These are phyloP conservation scores for Clonostachys byssicola DNA, from an alignment of 2,329 filamentous ascomycete genomes.

Conservation along the genomic window DNA sequence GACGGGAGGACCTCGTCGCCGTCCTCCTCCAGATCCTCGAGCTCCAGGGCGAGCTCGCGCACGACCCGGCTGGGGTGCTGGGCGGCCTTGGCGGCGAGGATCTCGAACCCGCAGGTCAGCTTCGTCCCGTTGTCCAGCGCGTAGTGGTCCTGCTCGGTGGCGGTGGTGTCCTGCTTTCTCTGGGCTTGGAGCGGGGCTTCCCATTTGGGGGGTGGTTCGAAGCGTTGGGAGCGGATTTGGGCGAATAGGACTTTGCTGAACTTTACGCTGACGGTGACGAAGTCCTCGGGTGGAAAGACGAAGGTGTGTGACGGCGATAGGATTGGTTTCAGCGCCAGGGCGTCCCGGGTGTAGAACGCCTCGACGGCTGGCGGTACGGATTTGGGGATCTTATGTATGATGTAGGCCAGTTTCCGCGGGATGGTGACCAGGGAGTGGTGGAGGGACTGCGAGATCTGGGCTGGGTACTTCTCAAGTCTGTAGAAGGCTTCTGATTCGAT, in stretches of 20 bases:
- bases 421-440: constrained; percentile 72
- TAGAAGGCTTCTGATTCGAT: constrained; percentile 91
- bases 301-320: constrained; percentile 49
- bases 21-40: constrained; percentile 72
- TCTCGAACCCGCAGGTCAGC: constrained; percentile 84
- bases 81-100: constrained; percentile 67
- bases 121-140: constrained; percentile 80
- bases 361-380: constrained; percentile 82
- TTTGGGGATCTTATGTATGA: constrained; percentile 71
- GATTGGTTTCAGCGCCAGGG: constrained; percentile 67
- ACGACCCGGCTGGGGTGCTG: constrained; percentile 65
- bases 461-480: constrained; percentile 78
- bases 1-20: constrained; percentile 64
- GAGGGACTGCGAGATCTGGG: constrained; percentile 67
- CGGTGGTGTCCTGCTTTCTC: background rate
- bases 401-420: constrained; percentile 75
- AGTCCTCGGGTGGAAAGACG: constrained; percentile 70
- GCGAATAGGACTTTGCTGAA: constrained; percentile 91
- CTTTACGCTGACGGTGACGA: constrained; percentile 72
- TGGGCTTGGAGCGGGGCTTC: constrained; percentile 17
- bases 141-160: constrained; percentile 4
- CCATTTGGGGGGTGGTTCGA: constrained; percentile 59
- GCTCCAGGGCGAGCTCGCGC: constrained; percentile 70
- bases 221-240: constrained; percentile 83
- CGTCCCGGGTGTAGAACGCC: constrained; percentile 87